These are phyloP conservation scores for Chrysoporthe cubensis DNA, from an alignment of 2,329 filamentous ascomycete genomes.

Conservation along the genomic window DNA sequence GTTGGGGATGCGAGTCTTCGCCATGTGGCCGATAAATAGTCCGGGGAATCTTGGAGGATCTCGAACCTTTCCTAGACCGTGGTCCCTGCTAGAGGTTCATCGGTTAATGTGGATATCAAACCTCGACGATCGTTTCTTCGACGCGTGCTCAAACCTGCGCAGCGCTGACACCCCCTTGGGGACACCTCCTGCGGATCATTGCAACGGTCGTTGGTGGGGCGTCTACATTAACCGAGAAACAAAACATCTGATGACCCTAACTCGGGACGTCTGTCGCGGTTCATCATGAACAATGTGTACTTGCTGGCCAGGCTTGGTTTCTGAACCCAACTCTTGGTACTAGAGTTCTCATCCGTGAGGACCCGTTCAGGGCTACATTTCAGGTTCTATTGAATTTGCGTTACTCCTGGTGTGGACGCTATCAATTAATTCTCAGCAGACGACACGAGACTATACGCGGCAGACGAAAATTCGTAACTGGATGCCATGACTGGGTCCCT, in stretches of 20 bases:
- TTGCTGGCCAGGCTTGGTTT: not conserved
- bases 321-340: not conserved
- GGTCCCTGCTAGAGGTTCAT: not conserved
- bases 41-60: not conserved
- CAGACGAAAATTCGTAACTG: not conserved
- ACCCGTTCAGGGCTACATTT: not conserved
- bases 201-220: not conserved
- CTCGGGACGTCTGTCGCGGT: not conserved
- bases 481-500: conserved; percentile 9
- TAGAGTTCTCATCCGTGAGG: not conserved
- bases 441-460: not conserved
- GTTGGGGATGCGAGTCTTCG: not conserved
- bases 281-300: not conserved
- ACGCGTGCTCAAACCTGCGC: not conserved
- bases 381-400: not conserved
- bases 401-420: not conserved
- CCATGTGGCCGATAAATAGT: not conserved
- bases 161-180: not conserved
- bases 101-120: not conserved
- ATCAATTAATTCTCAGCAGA: not conserved
- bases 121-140: not conserved
- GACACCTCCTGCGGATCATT: conserved; percentile 4
- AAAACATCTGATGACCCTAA: not conserved
- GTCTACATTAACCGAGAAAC: not conserved
- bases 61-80: not conserved